These are phyloP conservation scores for Phaeolepiota aurea DNA, from an alignment of 768 basidiomycete genomes.

Conservation along the genomic window DNA sequence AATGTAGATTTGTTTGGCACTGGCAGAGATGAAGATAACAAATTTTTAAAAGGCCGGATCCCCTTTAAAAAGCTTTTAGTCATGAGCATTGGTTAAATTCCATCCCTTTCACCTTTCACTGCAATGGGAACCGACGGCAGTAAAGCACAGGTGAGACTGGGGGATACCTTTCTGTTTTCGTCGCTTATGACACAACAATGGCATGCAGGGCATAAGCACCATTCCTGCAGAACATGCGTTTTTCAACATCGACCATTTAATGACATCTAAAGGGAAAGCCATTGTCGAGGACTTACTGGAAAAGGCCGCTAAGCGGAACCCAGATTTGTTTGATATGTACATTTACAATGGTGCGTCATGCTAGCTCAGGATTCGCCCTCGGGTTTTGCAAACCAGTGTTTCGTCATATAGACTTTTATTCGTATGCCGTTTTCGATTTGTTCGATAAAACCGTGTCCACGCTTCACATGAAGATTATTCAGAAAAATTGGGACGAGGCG, in stretches of 20 bases:
- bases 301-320: constrained; percentile 21
- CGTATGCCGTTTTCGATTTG: constrained; percentile 24
- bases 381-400: neutral
- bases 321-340: constrained; percentile 24
- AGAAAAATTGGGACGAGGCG: constrained; percentile 23
- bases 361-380: neutral
- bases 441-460: constrained; percentile 21
- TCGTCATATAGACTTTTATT: constrained; percentile 18
- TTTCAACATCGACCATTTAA: constrained; percentile 17
- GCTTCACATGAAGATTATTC: constrained; percentile 20
- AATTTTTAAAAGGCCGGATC: no score
- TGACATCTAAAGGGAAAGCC: constrained; percentile 19
- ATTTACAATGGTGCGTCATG: constrained; percentile 22
- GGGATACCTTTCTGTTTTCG: no score
- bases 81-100: no score
- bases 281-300: constrained; percentile 18
- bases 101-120: no score
- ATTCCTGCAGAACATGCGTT: constrained; percentile 25
- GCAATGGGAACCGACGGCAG: no score
- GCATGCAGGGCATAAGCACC: no score
- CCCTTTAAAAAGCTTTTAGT: no score
- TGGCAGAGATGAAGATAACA: neutral
- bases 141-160: no score
- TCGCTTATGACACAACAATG: no score
- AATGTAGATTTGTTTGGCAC: no score